These are phyloP conservation scores for Rhizopus microsporus DNA, from an alignment of 371 early-diverging fungal genomes.

Conservation along the genomic window DNA sequence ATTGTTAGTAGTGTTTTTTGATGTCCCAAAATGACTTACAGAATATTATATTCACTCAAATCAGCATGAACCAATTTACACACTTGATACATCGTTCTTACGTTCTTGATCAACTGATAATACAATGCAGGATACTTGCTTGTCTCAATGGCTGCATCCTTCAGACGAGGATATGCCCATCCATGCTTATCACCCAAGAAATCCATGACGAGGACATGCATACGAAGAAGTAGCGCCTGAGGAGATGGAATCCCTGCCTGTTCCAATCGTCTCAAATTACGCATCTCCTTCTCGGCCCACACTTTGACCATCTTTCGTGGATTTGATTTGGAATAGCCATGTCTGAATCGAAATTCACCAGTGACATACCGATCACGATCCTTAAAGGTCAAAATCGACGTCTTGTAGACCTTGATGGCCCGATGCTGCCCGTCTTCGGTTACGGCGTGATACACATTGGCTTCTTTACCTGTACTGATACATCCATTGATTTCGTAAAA, in stretches of 20 bases:
- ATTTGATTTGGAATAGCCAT: constrained; percentile 95
- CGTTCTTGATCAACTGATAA: constrained; percentile 83
- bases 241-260: constrained; percentile 95
- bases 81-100: constrained; percentile 94
- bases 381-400: constrained; percentile 98
- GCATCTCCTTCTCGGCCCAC: constrained; percentile 99
- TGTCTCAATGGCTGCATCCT: constrained; percentile 85
- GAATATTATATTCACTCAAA: constrained; percentile 98
- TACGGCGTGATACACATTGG: constrained; percentile 96
- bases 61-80: constrained; percentile 99
- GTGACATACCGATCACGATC: constrained; percentile 98
- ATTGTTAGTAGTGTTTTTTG: background rate
- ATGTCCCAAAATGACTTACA: constrained; percentile 54
- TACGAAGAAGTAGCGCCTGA: constrained; percentile 88
- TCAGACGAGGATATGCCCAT: constrained; percentile 95
- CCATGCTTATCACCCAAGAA: constrained; percentile 93
- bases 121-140: constrained; percentile 81
- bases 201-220: constrained; percentile 98
- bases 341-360: constrained; percentile 97
- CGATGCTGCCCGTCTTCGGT: constrained; percentile 84
- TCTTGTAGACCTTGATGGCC: constrained; percentile 99
- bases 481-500: constrained; percentile 96
- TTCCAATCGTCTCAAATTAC: constrained; percentile 94
- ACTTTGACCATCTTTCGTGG: constrained; percentile 99
- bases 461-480: constrained; percentile 99